These are phyloP conservation scores for Citrus australasica DNA, from an alignment of 345 rosid species.

Conservation along the genomic window DNA sequence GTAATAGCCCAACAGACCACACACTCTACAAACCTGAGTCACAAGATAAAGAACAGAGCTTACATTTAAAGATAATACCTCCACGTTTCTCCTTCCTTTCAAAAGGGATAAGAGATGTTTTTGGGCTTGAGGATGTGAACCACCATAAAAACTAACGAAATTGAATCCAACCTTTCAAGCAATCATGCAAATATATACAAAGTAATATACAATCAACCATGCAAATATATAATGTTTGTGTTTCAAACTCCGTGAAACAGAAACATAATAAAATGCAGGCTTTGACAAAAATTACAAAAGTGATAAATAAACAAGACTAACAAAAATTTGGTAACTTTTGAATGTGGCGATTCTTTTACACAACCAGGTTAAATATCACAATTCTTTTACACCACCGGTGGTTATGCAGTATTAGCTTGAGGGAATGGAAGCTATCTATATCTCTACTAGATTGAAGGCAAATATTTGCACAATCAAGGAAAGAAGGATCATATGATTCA, in stretches of 20 bases:
- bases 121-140: background rate
- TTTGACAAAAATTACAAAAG: background rate
- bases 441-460: background rate
- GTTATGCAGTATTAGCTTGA: too few species aligned
- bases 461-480: background rate
- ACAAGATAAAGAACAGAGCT: conserved; percentile 5
- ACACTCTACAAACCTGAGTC: conserved; percentile 75
- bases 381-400: background rate
- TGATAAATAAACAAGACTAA: background rate
- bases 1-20: conserved; percentile 89
- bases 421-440: too few species aligned
- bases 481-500: background rate
- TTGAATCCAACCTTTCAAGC: background rate
- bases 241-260: background rate
- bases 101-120: background rate
- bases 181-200: background rate
- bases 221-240: background rate
- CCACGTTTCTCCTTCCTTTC: background rate
- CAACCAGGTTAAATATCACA: too few species aligned
- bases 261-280: background rate
- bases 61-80: background rate
- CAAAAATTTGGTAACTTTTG: background rate
- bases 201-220: too few species aligned
- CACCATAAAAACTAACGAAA: background rate
- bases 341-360: too few species aligned